Base-by-base conservation (phyloP, 768 basidiomycete species). In the Kockovaella imperatae region DNA sequence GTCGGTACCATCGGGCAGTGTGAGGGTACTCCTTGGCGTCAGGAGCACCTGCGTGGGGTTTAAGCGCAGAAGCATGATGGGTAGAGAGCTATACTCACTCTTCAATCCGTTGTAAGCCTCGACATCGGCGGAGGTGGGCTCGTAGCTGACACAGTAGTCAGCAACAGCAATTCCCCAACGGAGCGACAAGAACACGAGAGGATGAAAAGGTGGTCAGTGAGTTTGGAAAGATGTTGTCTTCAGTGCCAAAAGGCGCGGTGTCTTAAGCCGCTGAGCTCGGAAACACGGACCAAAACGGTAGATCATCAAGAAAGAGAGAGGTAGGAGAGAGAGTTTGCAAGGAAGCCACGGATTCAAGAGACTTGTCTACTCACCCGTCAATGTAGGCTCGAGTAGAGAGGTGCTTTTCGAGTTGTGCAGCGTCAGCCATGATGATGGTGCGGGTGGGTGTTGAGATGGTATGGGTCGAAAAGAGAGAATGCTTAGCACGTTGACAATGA, bases 1-100 rank as follows among this genome's bases (percentile, higher is more conserved):
- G 93, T 49, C 73, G 80, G 79, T 88, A 93, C 93, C 93, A 97
- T 67, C 93, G 78, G 28, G 84, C 78, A 44, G 81, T 79, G 73
- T 87, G 78, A 51, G 87, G 86, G 73, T 78, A 77, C 43, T 76
- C 67, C 35, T 80, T 68, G 30, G 82, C 78, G 53, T 78, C 76
- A 44, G 87, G 87, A 13, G 78, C 77, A 23, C 79, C 62, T 56
- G 34, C 1, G 18, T 11, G 11, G 18, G 44, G 18, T n/a, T n/a
- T n/a, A n/a, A n/a, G 15, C 35, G 17, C 29, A 8, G 8, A 18
- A 18, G 32, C 20, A 4, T 3, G 25, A 30, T 0, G 24, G 26
- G 32, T 20, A 38, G 26, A 29, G n/a, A n/a, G 18, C 52, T 56
- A 50, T 31, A 60, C 65, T 26, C 48, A 49, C 54, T 35, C 18